Evolutionary conservation across 805 yeast species (phyloP).

Genomic region (Brettanomyces anomalus): DNA sequence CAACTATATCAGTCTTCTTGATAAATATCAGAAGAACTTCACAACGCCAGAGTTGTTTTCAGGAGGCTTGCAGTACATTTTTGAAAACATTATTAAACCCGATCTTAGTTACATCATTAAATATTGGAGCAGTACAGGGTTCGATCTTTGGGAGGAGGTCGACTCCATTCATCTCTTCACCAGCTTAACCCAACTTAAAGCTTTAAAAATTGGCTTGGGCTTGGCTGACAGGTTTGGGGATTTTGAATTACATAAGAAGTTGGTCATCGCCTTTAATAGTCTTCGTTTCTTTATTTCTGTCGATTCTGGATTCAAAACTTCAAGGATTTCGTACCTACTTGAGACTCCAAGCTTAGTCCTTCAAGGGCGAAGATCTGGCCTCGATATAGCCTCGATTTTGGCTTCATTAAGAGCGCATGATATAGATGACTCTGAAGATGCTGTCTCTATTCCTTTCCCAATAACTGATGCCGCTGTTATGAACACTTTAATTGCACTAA

Average conservation of each 20-base stretch:
- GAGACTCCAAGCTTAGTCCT: slow-evolving; percentile 50
- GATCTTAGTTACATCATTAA: slow-evolving; percentile 58
- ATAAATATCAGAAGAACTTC: slow-evolving; percentile 20
- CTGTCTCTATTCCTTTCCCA: slow-evolving; percentile 48
- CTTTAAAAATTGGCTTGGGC: slow-evolving; percentile 48
- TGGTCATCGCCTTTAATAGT: slow-evolving; percentile 24
- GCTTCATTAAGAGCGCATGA: slow-evolving; percentile 39
- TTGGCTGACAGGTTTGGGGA: slow-evolving; percentile 27
- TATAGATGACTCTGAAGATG: slow-evolving; percentile 24
- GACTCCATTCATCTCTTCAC: slow-evolving; percentile 74
- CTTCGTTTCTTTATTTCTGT: slow-evolving; percentile 30
- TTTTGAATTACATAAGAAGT: slow-evolving; percentile 19
- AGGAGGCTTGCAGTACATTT: slow-evolving; percentile 27
- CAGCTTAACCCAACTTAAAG: slow-evolving; percentile 60
- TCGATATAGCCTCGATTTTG: slow-evolving; percentile 68
- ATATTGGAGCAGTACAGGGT: slow-evolving; percentile 60
- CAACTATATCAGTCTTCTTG: slow-evolving; percentile 41
- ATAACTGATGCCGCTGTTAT: slow-evolving; percentile 48
- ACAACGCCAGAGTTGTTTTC: slow-evolving; percentile 17
- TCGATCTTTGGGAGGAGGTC: slow-evolving; percentile 92
- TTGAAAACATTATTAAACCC: slow-evolving; percentile 46
- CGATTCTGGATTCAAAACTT: slow-evolving; percentile 34
- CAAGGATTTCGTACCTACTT: slow-evolving; percentile 44
- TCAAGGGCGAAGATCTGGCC: slow-evolving; percentile 48
- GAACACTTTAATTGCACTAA: slow-evolving; percentile 54